These are phyloP conservation scores for Neocallimastix lanati DNA, from an alignment of 192 early-diverging fungal species.

Conservation along the genomic window DNA sequence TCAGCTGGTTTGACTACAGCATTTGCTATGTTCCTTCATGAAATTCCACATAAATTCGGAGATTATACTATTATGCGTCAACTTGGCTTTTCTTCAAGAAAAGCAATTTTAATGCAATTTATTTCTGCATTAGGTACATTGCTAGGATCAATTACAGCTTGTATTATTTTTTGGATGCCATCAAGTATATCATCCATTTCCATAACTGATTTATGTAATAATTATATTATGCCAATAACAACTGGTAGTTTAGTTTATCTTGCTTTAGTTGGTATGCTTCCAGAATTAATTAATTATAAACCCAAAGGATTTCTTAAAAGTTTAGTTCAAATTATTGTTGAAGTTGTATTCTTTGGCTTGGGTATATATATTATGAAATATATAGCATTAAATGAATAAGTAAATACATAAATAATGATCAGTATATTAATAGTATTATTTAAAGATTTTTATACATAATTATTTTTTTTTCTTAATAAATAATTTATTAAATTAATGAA, in stretches of 20 bases:
- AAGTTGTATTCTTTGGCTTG: conserved; percentile 51
- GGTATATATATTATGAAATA: conserved; percentile 56
- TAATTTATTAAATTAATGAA: too few species aligned
- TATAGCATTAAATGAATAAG: conserved; percentile 54
- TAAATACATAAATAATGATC: too few species aligned
- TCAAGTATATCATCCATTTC: conserved; percentile 9
- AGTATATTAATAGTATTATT: too few species aligned
- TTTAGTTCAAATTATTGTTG: conserved; percentile 23
- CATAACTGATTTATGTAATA: conserved; percentile 43
- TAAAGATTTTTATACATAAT: too few species aligned
- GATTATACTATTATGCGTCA: conserved; percentile 76
- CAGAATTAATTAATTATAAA: conserved; percentile 51
- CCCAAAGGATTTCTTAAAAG: conserved; percentile 26
- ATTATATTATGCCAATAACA: conserved; percentile 72
- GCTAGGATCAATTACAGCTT: conserved; percentile 55
- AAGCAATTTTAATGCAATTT: conserved; percentile 60
- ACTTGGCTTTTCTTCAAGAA: conserved; percentile 52
- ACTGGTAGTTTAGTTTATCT: conserved; percentile 77
- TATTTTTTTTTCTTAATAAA: too few species aligned
- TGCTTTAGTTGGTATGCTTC: conserved; percentile 67
- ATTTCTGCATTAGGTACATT: conserved; percentile 65
- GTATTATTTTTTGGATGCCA: conserved; percentile 51
- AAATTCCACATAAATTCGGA: conserved; percentile 76
- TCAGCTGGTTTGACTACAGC: conserved; percentile 67
- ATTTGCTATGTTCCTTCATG: conserved; percentile 73